Evolutionary conservation across 2,329 filamentous ascomycete genomes (phyloP).

Genomic region (Ophiosphaerella narmari): DNA sequence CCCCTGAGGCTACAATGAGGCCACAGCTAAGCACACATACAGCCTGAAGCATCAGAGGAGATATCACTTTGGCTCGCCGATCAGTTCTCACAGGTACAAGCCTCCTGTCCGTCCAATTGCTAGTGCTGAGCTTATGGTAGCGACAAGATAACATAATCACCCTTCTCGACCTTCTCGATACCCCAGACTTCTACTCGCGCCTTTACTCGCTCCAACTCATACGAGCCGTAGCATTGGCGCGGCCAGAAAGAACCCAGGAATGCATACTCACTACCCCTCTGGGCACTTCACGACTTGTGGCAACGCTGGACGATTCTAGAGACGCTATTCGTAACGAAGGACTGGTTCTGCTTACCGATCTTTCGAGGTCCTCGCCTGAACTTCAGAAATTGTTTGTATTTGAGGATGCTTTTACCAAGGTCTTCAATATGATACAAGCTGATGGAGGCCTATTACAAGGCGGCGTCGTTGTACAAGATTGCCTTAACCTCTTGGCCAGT

Average conservation of each 20-base stretch:
- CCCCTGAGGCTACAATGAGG: not conserved
- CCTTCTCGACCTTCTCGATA: conserved; percentile 86
- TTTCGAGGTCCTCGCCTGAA: conserved; percentile 84
- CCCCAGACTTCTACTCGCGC: conserved; percentile 84
- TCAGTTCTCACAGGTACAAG: conserved; percentile 85
- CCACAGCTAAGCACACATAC: conserved; percentile 26
- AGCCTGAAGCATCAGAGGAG: conserved; percentile 94
- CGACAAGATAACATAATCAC: conserved; percentile 95
- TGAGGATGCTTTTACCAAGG: conserved; percentile 86
- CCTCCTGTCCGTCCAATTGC: conserved; percentile 12
- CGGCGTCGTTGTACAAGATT: conserved; percentile 88
- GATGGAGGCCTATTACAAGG: conserved; percentile 85
- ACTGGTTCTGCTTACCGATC: conserved; percentile 80
- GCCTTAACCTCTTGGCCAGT: conserved; percentile 86
- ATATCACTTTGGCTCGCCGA: conserved; percentile 95
- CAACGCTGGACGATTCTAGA: conserved; percentile 78
- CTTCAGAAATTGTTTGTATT: conserved; percentile 96
- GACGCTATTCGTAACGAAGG: conserved; percentile 86
- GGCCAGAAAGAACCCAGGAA: conserved; percentile 91
- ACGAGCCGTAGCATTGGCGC: conserved; percentile 79
- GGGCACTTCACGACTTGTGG: conserved; percentile 84
- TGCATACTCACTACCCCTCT: conserved; percentile 88
- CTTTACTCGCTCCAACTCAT: conserved; percentile 91
- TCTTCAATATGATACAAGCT: conserved; percentile 78
- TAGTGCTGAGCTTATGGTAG: conserved; percentile 61